Evolutionary conservation across 768 basidiomycete genomes (phyloP), one percentile per base, ranked within the genome.

Genomic region (Suillus bovinus): DNA sequence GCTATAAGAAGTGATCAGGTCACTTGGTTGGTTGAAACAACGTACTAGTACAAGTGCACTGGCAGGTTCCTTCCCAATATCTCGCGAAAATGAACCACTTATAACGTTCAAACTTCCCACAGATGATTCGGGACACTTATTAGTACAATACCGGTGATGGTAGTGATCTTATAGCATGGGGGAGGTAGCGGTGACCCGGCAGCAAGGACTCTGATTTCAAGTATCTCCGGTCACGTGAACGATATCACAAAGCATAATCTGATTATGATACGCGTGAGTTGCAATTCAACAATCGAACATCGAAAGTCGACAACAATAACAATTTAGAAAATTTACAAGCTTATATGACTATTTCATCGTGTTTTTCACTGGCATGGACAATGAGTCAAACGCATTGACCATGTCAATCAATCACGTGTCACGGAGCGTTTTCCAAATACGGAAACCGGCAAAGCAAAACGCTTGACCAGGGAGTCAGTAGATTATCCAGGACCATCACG

Each of bases 121-220:
- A 22, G 17, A 29, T 56, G 36, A 56, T 27, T 38, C 22, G 22
- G 17, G 20, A 29, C 29, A 52, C 50, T 33, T 20, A 11, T 31
- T 10, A 39, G 55, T 39, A 36, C 24, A 16, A 31, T 52, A n/a
- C 29, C 20, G 38, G 55, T 56, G 38, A 16, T 10, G 24, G 36
- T 56, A 11, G n/a, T 27, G 36, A 56, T 56, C 38, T 55, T 36
- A 36, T 36, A 38, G 34, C 54, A 55, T 36, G 34, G 54, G 24
- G 54, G 36, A 34, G 34, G 34, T 17, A 17, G 22, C 10, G 24
- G 55, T 56, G 36, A 17, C 55, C 24, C 38, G 24, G 24, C 34
- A 22, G 33, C n/a, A 17, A 3, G 22, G 24, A 52, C 20, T 13
- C 29, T 27, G 17, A 56, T 38, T 34, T 17, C 22, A 10, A 34